Conservation (phyloP, 768 basidiomycete genomes). For the Tylopilus felleus region DNA sequence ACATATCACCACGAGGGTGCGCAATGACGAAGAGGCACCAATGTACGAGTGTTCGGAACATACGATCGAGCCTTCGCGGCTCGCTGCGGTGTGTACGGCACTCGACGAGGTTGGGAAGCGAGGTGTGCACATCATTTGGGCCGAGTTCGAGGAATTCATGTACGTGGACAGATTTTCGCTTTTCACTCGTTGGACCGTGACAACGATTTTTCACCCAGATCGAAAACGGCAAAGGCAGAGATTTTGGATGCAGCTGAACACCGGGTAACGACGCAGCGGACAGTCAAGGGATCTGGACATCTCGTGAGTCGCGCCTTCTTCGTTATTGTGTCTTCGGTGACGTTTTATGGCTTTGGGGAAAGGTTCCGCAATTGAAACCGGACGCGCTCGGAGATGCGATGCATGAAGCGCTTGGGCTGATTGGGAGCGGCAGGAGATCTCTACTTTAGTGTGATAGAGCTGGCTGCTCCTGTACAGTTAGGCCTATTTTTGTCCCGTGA, state of each 20-base stretch:
- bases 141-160: slow-evolving; percentile 31
- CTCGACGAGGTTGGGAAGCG: slow-evolving; percentile 9
- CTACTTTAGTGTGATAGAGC: slow-evolving; percentile 9
- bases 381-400: slow-evolving; percentile 26
- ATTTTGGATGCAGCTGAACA: slow-evolving; percentile 28
- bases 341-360: neutral
- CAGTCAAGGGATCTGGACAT: slow-evolving; percentile 29
- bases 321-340: neutral
- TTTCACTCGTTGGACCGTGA: neutral
- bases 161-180: slow-evolving; percentile 4
- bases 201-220: slow-evolving; percentile 9
- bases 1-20: slow-evolving; percentile 21
- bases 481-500: neutral
- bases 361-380: slow-evolving; percentile 31
- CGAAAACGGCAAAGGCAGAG: slow-evolving; percentile 23
- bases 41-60: slow-evolving; percentile 26
- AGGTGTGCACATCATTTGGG: slow-evolving; percentile 30
- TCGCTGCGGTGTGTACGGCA: slow-evolving; percentile 16
- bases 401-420: slow-evolving; percentile 21
- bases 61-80: slow-evolving; percentile 24
- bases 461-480: neutral
- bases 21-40: slow-evolving; percentile 30
- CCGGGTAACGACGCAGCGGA: slow-evolving; percentile 19
- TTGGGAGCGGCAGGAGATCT: slow-evolving; percentile 9
- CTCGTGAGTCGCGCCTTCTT: slow-evolving; percentile 15